A percentile compares a stretch with the other conserved stretches of the same genome.
These are phyloP conservation scores for Aphanomyces euteiches DNA, from an alignment of 352 stramenopile genomes.

Conservation along the genomic window DNA sequence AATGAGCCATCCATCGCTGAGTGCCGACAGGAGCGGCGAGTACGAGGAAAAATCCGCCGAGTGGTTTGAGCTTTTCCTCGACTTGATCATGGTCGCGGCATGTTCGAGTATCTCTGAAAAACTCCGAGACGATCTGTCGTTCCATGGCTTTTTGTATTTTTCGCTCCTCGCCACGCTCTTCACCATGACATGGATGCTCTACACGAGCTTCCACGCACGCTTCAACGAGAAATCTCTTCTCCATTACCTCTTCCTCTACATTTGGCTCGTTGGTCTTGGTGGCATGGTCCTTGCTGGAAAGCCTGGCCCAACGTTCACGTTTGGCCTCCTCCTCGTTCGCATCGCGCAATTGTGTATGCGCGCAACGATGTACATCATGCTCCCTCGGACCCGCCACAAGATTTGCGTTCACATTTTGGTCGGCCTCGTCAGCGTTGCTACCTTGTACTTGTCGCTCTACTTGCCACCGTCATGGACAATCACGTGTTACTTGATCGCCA, in stretches of 20 bases:
- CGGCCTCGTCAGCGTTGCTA: not conserved
- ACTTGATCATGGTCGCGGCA: constrained; percentile 27
- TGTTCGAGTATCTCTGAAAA: constrained; percentile 19
- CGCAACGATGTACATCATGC: constrained; percentile 3
- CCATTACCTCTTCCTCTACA: constrained; percentile 25
- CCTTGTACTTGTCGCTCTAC: not conserved
- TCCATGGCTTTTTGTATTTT: constrained; percentile 14
- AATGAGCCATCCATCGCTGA: constrained; percentile 10
- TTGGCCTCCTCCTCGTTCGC: constrained; percentile 19
- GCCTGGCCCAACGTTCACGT: constrained; percentile 11
- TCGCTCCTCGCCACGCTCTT: constrained; percentile 6
- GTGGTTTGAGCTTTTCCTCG: constrained; percentile 32
- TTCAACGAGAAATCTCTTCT: constrained; percentile 28
- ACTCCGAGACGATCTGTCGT: constrained; percentile 22
- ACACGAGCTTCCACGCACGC: constrained; percentile 26
- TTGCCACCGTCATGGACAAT: constrained; percentile 11
- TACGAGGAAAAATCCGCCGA: constrained; percentile 27
- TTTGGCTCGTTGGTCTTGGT: constrained; percentile 24
- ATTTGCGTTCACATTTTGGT: constrained; percentile 5
- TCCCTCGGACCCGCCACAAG: constrained; percentile 9
- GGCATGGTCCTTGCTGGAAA: constrained; percentile 9
- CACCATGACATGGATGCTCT: constrained; percentile 5
- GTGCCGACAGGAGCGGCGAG: constrained; percentile 27
- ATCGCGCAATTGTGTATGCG: constrained; percentile 12
- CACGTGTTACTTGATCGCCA: not conserved